phyloP scores from a whole-genome alignment of 495 filamentous ascomycete genomes.

The Wilcoxina mikolae region DNA sequence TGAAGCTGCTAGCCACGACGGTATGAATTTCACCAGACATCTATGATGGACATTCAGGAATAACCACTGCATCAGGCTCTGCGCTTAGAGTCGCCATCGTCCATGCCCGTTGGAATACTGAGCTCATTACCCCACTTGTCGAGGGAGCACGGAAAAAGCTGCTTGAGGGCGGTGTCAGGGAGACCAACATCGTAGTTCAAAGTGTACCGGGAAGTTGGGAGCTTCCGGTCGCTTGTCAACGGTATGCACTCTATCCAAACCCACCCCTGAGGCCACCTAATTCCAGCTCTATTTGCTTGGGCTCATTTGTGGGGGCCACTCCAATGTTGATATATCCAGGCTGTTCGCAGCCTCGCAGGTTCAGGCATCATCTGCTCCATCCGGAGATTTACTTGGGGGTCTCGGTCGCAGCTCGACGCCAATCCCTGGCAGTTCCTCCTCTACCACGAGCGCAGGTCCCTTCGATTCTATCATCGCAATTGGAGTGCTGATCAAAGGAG shows the following conservation, averaged over 20 bases:
- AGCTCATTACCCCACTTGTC: constrained; percentile 63
- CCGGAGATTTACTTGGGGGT: constrained; percentile 63
- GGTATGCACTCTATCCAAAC: constrained; percentile 35
- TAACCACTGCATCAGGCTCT: constrained; percentile 48
- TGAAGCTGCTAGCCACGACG: constrained; percentile 37
- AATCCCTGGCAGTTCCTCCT: constrained; percentile 22
- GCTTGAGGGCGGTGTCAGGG: constrained; percentile 56
- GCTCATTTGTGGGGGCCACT: neutral
- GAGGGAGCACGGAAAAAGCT: constrained; percentile 52
- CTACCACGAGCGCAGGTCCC: constrained; percentile 37
- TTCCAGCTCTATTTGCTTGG: neutral
- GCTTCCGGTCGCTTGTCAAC: constrained; percentile 70
- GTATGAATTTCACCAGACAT: constrained; percentile 25
- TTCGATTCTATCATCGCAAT: constrained; percentile 94
- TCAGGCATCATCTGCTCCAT: constrained; percentile 55
- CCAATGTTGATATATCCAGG: constrained; percentile 32
- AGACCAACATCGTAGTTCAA: constrained; percentile 75
- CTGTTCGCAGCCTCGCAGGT: constrained; percentile 77
- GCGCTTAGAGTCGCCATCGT: constrained; percentile 81
- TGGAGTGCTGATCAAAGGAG: constrained; percentile 91
- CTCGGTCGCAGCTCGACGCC: constrained; percentile 32
- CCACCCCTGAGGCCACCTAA: neutral
- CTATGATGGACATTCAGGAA: neutral
- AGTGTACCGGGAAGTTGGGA: constrained; percentile 91
- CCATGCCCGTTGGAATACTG: constrained; percentile 86